Evolutionary conservation across 192 early-diverging fungal genomes (phyloP).

Genomic region (Obelidium mucronatum): DNA sequence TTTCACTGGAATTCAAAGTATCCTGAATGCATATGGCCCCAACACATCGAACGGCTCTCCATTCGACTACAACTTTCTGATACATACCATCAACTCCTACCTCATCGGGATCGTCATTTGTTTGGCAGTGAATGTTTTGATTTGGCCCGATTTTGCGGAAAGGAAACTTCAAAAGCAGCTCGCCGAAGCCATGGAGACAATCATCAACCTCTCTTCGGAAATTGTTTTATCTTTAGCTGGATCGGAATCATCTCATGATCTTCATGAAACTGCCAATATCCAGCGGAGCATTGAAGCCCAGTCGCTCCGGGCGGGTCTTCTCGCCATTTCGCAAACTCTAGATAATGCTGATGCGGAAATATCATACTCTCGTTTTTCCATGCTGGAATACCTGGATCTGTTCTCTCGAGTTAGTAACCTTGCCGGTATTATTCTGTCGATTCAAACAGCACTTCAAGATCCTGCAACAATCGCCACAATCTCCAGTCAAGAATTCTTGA

Average conservation of each 20-base stretch:
- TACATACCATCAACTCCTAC: neutral
- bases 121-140: neutral
- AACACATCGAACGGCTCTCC: neutral
- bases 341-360: slow-evolving; percentile 4
- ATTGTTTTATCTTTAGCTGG: neutral
- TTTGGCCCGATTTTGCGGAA: slow-evolving; percentile 14
- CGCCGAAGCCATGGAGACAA: neutral
- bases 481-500: neutral
- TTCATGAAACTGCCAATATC: neutral
- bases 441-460: neutral
- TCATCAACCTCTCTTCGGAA: neutral
- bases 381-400: neutral
- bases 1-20: neutral
- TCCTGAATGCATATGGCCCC: neutral
- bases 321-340: neutral
- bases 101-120: slow-evolving; percentile 8
- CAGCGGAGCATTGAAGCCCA: neutral
- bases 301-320: neutral
- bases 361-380: neutral
- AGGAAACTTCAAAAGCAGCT: neutral
- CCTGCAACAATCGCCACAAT: neutral
- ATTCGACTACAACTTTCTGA: neutral
- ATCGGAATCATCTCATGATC: neutral
- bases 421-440: neutral
- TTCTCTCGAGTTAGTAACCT: neutral